These are phyloP conservation scores for Trichoderma virens DNA, from an alignment of 495 filamentous ascomycete species.

Conservation along the genomic window DNA sequence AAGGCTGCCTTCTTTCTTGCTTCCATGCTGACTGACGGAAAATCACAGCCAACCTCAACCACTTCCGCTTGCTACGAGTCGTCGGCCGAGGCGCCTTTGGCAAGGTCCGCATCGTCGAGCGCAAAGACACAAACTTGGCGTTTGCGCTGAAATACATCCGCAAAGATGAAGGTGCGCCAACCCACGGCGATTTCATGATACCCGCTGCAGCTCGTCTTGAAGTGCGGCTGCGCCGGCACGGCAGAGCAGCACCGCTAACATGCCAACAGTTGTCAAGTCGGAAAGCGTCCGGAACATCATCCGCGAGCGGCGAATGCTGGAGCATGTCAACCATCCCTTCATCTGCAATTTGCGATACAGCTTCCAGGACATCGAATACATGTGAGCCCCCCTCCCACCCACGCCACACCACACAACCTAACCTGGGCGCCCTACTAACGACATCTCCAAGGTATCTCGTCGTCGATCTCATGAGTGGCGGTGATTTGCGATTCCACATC, in stretches of 20 bases:
- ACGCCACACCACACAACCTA: not conserved
- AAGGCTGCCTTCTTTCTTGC: not conserved
- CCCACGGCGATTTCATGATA: not conserved
- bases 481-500: constrained; percentile 95
- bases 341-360: constrained; percentile 98
- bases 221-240: not conserved
- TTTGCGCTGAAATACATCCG: constrained; percentile 98
- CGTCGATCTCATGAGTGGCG: constrained; percentile 96
- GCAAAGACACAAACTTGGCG: constrained; percentile 83
- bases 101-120: constrained; percentile 96
- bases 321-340: constrained; percentile 95
- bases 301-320: constrained; percentile 92
- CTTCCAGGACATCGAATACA: constrained; percentile 98
- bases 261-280: constrained; percentile 73
- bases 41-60: constrained; percentile 81
- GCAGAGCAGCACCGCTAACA: constrained; percentile 14
- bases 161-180: constrained; percentile 85
- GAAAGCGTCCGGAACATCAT: constrained; percentile 98
- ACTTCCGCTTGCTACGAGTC: constrained; percentile 89
- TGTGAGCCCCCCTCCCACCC: constrained; percentile 53
- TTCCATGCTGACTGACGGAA: not conserved
- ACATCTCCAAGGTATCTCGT: constrained; percentile 73
- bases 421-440: not conserved
- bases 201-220: not conserved
- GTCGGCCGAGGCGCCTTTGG: constrained; percentile 97